A percentile compares a stretch with the other conserved stretches of the same genome.
phyloP scores from a whole-genome alignment of 257 asterid genomes.

The Przewalskia tangutica region DNA sequence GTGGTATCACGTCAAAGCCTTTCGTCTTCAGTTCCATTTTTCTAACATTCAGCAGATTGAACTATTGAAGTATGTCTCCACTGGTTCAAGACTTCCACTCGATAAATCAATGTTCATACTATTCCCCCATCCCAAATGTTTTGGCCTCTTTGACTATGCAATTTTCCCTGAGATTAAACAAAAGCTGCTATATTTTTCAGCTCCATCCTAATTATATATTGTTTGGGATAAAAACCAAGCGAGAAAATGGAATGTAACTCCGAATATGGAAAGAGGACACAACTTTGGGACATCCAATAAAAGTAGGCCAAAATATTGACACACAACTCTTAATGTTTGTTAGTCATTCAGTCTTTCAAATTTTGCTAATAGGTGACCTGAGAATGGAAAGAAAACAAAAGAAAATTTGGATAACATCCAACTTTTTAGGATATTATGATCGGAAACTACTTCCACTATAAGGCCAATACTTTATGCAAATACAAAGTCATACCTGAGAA shows the following conservation, averaged over 20 bases:
- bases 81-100: too few species aligned
- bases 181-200: too few species aligned
- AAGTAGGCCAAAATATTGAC: not conserved
- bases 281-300: not conserved
- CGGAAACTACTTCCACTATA: not conserved
- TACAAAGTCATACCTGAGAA: conserved; percentile 49
- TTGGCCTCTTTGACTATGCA: too few species aligned
- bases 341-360: not conserved
- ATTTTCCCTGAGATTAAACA: too few species aligned
- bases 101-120: too few species aligned
- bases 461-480: not conserved
- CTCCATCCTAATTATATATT: too few species aligned
- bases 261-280: not conserved
- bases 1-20: too few species aligned
- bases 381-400: not conserved
- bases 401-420: not conserved
- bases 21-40: too few species aligned
- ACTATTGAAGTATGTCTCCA: too few species aligned
- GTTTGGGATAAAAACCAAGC: too few species aligned
- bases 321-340: not conserved
- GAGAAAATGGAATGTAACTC: not conserved
- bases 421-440: not conserved
- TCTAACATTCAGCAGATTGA: too few species aligned
- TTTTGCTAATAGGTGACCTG: not conserved
- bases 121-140: too few species aligned